A percentile compares a stretch with the other conserved stretches of the same genome.
These are phyloP conservation scores for Geotrichum siamense DNA, from an alignment of 1,139 yeast species.

Conservation along the genomic window DNA sequence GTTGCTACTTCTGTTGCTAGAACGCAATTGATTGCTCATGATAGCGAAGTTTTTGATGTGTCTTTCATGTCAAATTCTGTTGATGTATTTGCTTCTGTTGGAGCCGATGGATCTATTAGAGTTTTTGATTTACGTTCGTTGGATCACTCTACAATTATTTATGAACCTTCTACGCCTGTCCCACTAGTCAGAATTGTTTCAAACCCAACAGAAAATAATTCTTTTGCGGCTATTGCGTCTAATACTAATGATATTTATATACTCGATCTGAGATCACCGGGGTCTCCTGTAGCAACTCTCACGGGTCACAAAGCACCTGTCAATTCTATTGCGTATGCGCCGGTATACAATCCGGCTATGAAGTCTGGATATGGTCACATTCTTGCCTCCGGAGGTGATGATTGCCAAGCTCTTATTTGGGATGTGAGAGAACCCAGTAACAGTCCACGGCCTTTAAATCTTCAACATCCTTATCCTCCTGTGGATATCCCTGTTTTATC, in stretches of 20 bases:
- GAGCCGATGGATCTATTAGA: conserved; percentile 91
- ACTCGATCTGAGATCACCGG: conserved; percentile 84
- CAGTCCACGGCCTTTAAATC: conserved; percentile 20
- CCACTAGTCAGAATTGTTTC: conserved; percentile 73
- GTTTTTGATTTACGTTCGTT: conserved; percentile 82
- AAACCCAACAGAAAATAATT: conserved; percentile 69
- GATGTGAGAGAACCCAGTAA: conserved; percentile 43
- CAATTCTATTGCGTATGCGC: conserved; percentile 81
- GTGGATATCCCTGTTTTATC: conserved; percentile 33
- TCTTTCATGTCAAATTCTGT: conserved; percentile 69
- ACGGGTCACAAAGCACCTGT: conserved; percentile 63
- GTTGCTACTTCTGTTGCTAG: conserved; percentile 66
- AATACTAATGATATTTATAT: conserved; percentile 60
- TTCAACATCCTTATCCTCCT: not conserved
- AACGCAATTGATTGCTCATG: conserved; percentile 94
- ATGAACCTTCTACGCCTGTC: conserved; percentile 55
- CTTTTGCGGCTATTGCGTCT: conserved; percentile 75
- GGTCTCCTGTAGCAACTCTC: conserved; percentile 62
- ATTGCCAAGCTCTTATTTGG: conserved; percentile 85
- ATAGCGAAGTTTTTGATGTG: conserved; percentile 90
- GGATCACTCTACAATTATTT: conserved; percentile 91
- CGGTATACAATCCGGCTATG: conserved; percentile 30
- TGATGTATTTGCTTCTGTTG: conserved; percentile 83
- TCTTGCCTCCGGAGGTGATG: conserved; percentile 77
- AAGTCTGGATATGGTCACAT: conserved; percentile 41